Base-by-base conservation (phyloP, 805 yeast genomes). In the Lipomyces mesembrius region DNA sequence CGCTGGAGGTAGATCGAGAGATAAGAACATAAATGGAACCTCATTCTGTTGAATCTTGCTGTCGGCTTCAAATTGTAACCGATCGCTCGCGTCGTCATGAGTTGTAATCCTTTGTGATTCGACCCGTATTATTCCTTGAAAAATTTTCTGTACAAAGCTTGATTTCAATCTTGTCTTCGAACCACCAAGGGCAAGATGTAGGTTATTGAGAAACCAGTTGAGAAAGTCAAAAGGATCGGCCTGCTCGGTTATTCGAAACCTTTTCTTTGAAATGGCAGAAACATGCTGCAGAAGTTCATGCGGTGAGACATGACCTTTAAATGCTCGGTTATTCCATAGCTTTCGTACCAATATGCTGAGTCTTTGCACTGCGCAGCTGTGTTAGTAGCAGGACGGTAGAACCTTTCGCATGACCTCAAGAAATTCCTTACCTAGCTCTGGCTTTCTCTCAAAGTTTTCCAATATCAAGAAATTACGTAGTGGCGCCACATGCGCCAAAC, bases 271-370 rank as follows among this genome's bases (percentile, higher is more conserved):
- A n/a, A 74, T 63, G 0, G 77, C 72, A 1, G 83, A 76, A 3
- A 88, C 76, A 67, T 78, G 79, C 65, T 86, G 86, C 57, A 88
- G 74, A 7, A 91, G 77, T 60, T 88, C 91, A 73, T 86, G 89
- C 0, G 91, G 88, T 0, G 94, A 87, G 1, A 89, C 80, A 72
- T 89, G 91, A 2, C 82, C 75, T 70, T 83, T 85, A 75, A 86
- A 87, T 27, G 90, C 79, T 53, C 78, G 77, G 0, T 83, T 78
- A 4, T 88, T 88, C 93, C 94, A 91, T 9, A 89, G 59, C 70
- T 87, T 88, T 66, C 88, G 81, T 0, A 84, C 72, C 25, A 88
- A 74, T 3, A 80, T 67, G 0, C 86, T 80, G 49, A 88, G 75
- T 66, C 83, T 77, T 53, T 75, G 75, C 11, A 80, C 78, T 32